These are phyloP conservation scores for Blastobotrys capitulatus DNA, from an alignment of 1,139 yeast species.

Conservation along the genomic window DNA sequence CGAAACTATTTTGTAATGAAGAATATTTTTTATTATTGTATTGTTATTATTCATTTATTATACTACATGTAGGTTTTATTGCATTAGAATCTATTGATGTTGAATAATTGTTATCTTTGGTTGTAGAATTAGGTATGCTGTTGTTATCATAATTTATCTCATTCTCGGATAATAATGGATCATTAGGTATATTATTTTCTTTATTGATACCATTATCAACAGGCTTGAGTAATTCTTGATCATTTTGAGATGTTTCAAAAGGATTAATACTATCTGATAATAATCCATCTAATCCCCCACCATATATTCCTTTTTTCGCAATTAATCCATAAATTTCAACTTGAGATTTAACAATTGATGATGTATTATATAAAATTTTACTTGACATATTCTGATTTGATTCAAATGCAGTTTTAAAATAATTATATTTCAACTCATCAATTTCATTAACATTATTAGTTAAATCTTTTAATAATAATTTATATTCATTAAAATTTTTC, in stretches of 20 bases:
- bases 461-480: slow-evolving; percentile 57
- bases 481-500: slow-evolving; percentile 54
- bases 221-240: too few relatives aligned
- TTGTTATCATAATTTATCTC: too few relatives aligned
- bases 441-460: slow-evolving; percentile 75
- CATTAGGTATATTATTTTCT: too few relatives aligned
- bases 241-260: slow-evolving; percentile 30
- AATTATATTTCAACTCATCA: slow-evolving; percentile 68
- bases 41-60: too few relatives aligned
- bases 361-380: slow-evolving; percentile 49
- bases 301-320: slow-evolving; percentile 81
- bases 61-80: too few relatives aligned
- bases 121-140: too few relatives aligned
- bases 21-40: too few relatives aligned
- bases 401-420: slow-evolving; percentile 54
- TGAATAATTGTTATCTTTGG: too few relatives aligned
- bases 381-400: slow-evolving; percentile 57
- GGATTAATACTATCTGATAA: slow-evolving; percentile 42
- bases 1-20: not conserved
- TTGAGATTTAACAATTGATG: slow-evolving; percentile 69
- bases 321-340: slow-evolving; percentile 75
- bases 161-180: too few relatives aligned
- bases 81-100: too few relatives aligned
- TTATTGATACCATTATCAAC: too few relatives aligned
- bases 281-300: slow-evolving; percentile 74